phyloP scores from a whole-genome alignment of 2,329 filamentous ascomycete species.

The Shiraia bambusicola region DNA sequence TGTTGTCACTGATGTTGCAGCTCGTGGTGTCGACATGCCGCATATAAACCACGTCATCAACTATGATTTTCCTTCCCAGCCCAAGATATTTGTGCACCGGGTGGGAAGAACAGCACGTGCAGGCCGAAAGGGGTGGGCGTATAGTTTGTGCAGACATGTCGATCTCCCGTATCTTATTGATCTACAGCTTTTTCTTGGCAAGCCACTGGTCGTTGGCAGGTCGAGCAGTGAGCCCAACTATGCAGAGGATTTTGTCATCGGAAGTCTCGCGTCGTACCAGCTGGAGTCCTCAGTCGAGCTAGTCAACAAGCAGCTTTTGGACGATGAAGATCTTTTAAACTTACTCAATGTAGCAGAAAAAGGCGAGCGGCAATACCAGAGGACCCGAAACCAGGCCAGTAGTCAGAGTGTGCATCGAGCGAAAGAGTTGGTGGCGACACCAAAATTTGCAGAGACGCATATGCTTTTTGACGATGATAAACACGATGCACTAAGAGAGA shows the following conservation, averaged over 20 bases:
- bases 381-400: constrained; percentile 86
- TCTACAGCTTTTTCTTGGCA: constrained; percentile 90
- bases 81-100: constrained; percentile 94
- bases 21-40: constrained; percentile 96
- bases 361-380: constrained; percentile 89
- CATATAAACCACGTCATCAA: constrained; percentile 96
- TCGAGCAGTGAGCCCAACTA: constrained; percentile 64
- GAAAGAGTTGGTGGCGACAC: constrained; percentile 71
- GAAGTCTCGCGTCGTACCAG: constrained; percentile 69
- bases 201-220: constrained; percentile 74
- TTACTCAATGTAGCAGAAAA: constrained; percentile 76
- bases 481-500: constrained; percentile 65
- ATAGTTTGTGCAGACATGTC: constrained; percentile 82
- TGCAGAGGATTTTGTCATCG: constrained; percentile 80
- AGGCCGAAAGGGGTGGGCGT: constrained; percentile 89
- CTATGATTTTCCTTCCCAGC: constrained; percentile 95
- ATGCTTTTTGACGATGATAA: constrained; percentile 67
- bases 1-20: constrained; percentile 94
- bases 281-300: constrained; percentile 79
- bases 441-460: constrained; percentile 74
- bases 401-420: constrained; percentile 85
- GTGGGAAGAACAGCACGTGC: constrained; percentile 95
- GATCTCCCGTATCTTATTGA: constrained; percentile 93
- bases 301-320: constrained; percentile 74
- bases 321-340: constrained; percentile 70